A percentile compares a stretch with the other conserved stretches of the same genome.
Evolutionary conservation across 2,329 filamentous ascomycete species (phyloP).

Genomic region (Chrysosphaeria jannelii): DNA sequence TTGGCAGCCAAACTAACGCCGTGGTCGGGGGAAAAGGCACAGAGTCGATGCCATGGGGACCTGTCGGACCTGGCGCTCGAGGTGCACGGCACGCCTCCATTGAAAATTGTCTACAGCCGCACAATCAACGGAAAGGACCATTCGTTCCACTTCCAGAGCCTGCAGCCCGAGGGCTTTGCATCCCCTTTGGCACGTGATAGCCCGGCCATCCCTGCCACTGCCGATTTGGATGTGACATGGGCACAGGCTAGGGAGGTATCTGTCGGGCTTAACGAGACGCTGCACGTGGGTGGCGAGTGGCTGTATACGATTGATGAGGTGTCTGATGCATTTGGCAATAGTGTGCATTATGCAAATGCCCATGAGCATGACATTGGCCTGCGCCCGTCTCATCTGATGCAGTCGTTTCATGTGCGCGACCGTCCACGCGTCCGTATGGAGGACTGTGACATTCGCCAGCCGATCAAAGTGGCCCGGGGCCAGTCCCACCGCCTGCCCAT

Average conservation of each 20-base stretch:
- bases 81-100: conserved; percentile 63
- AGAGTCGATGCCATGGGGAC: conserved; percentile 47
- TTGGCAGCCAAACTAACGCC: no score
- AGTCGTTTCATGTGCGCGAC: conserved; percentile 63
- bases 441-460: conserved; percentile 51
- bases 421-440: conserved; percentile 42
- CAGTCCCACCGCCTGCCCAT: conserved; percentile 37
- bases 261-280: conserved; percentile 72
- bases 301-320: conserved; percentile 78
- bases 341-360: conserved; percentile 38
- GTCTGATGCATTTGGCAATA: conserved; percentile 67
- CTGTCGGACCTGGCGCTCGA: conserved; percentile 61
- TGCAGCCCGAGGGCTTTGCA: conserved; percentile 63
- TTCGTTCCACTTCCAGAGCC: conserved; percentile 71
- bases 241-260: conserved; percentile 42
- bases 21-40: background rate
- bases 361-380: conserved; percentile 31
- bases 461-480: conserved; percentile 59
- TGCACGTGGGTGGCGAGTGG: conserved; percentile 55
- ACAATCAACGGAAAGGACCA: conserved; percentile 59
- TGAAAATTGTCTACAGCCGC: conserved; percentile 79
- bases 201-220: conserved; percentile 20
- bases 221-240: conserved; percentile 47
- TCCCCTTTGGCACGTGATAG: conserved; percentile 26
- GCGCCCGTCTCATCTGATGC: conserved; percentile 31